phyloP scores from a whole-genome alignment of 164 flowering plant species.

The Magnolia sinica region DNA sequence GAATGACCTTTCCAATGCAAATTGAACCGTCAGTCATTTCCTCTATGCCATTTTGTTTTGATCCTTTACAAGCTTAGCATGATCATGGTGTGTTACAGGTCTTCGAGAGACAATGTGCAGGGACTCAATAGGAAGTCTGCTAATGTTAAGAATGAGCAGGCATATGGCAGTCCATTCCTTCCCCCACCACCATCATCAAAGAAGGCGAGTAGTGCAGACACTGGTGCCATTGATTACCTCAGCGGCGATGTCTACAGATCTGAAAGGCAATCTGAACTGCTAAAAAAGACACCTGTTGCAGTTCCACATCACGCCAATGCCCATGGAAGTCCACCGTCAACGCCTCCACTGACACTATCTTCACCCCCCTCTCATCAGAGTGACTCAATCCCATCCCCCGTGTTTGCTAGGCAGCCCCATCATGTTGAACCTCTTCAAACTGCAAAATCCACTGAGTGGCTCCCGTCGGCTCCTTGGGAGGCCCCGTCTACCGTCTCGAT shows the following conservation, averaged over 20 bases:
- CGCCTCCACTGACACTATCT: neutral
- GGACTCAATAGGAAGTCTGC: constrained; percentile 37
- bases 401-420: constrained; percentile 33
- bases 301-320: constrained; percentile 27
- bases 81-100: constrained; percentile 37
- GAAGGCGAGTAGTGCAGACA: constrained; percentile 31
- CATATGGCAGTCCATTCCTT: constrained; percentile 45
- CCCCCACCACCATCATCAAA: constrained; percentile 77
- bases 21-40: neutral
- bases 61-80: neutral
- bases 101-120: constrained; percentile 45
- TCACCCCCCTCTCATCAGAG: constrained; percentile 14
- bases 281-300: constrained; percentile 22
- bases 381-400: constrained; percentile 30
- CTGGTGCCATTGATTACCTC: constrained; percentile 64
- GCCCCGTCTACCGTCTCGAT: constrained; percentile 30
- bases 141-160: constrained; percentile 27
- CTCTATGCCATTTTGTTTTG: neutral
- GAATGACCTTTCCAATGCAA: neutral
- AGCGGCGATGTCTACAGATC: constrained; percentile 71
- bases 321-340: constrained; percentile 13
- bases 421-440: constrained; percentile 45
- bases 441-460: constrained; percentile 38
- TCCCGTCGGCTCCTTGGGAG: constrained; percentile 62
- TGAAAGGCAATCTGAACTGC: constrained; percentile 28